Conservation (phyloP, 2,329 filamentous ascomycete genomes). For the Paraconiothyrium sp. region DNA sequence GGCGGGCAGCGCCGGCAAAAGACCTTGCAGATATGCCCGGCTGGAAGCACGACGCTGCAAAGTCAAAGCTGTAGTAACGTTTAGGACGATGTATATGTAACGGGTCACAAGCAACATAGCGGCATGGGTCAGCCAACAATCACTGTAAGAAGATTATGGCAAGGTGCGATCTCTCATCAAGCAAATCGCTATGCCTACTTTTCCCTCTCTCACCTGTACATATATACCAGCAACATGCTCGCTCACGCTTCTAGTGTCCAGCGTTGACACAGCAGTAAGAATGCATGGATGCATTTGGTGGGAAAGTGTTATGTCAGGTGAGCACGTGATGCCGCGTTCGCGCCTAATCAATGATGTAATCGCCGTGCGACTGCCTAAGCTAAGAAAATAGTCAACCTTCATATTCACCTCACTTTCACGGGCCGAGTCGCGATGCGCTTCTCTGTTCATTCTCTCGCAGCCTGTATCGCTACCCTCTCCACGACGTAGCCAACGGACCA, state of each 20-base stretch:
- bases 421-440: neutral
- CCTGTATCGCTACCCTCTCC: neutral
- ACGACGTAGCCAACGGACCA: neutral
- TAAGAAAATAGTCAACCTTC: constrained; percentile 9
- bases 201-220: too few relatives aligned
- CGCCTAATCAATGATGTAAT: constrained; percentile 9
- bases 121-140: too few relatives aligned
- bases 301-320: neutral
- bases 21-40: constrained; percentile 59
- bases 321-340: constrained; percentile 16
- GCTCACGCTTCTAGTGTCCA: too few relatives aligned
- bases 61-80: neutral
- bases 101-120: neutral
- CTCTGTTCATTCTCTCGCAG: neutral
- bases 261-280: neutral
- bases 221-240: too few relatives aligned
- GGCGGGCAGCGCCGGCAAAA: constrained; percentile 53
- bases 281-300: neutral
- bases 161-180: neutral
- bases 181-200: too few relatives aligned
- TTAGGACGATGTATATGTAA: neutral
- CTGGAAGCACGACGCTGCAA: constrained; percentile 46
- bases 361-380: constrained; percentile 11
- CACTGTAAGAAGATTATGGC: neutral
- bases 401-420: neutral